phyloP scores from a whole-genome alignment of 2,329 filamentous ascomycete species.

The Beauveria sp. region DNA sequence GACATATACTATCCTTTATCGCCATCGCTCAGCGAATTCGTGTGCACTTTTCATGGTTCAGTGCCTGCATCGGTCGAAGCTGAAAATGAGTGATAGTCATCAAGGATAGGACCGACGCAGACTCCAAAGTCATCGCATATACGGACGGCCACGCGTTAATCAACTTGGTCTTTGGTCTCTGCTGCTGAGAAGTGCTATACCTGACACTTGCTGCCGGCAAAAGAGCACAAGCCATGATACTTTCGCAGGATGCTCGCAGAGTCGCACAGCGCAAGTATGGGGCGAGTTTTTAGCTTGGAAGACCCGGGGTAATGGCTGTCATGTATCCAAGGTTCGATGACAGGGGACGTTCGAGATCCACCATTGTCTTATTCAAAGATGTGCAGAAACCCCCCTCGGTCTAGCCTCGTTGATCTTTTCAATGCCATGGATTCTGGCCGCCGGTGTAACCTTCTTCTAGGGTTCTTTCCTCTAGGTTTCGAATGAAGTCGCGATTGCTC shows the following conservation, averaged over 20 bases:
- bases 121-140: background rate
- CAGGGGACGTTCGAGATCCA: background rate
- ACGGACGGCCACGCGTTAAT: background rate
- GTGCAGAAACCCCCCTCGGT: background rate
- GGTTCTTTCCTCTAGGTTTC: conserved; percentile 88
- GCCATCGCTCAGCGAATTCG: background rate
- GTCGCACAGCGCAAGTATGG: background rate
- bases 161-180: background rate
- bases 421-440: conserved; percentile 58
- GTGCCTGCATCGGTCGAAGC: background rate
- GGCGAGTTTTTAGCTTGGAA: background rate
- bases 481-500: conserved; percentile 80
- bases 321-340: conserved; percentile 3
- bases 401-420: conserved; percentile 23
- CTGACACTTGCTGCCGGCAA: background rate
- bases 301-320: background rate
- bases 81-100: background rate
- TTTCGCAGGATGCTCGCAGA: too few relatives aligned
- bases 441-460: conserved; percentile 86
- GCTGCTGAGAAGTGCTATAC: background rate
- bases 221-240: background rate
- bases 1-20: background rate
- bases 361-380: background rate
- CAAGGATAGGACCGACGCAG: background rate
- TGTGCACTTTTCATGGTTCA: background rate